Evolutionary conservation across 2,329 filamentous ascomycete genomes (phyloP).

Genomic region (Aspergillus tubingensis): DNA sequence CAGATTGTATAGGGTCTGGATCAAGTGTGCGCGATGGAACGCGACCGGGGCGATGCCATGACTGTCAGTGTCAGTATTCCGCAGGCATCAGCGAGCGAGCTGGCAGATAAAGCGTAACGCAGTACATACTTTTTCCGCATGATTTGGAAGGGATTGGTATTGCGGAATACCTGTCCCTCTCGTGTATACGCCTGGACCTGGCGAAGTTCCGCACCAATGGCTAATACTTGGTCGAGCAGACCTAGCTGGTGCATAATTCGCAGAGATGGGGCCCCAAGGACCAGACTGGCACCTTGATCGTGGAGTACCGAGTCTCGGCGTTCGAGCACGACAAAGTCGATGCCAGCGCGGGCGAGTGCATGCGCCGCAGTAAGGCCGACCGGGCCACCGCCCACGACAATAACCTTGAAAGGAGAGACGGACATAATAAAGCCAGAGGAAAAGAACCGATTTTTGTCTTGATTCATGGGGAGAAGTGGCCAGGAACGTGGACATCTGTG

Average conservation of each 20-base stretch:
- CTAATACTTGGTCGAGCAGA: background rate
- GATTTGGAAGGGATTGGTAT: background rate
- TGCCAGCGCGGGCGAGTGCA: conserved; percentile 24
- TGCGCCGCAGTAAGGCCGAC: conserved; percentile 22
- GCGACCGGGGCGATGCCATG: conserved; percentile 10
- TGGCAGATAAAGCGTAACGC: too few relatives aligned
- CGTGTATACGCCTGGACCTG: background rate
- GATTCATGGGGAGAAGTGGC: background rate
- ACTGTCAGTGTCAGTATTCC: background rate
- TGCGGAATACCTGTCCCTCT: background rate
- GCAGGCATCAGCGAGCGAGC: too few relatives aligned
- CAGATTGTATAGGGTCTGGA: conserved; percentile 14
- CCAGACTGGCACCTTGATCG: conserved; percentile 31
- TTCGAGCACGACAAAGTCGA: conserved; percentile 41
- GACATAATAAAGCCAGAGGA: conserved; percentile 15
- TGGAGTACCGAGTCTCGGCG: conserved; percentile 26
- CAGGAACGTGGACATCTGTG: too few relatives aligned
- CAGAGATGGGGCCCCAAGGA: conserved; percentile 28
- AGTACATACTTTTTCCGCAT: conserved; percentile 4
- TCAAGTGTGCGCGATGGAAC: conserved; percentile 18
- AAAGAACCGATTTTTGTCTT: background rate
- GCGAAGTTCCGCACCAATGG: background rate
- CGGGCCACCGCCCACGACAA: conserved; percentile 21
- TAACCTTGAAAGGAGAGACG: conserved; percentile 33
- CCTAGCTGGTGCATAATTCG: conserved; percentile 11